Conservation (phyloP, 2,329 filamentous ascomycete species). For the Capronia americana region DNA sequence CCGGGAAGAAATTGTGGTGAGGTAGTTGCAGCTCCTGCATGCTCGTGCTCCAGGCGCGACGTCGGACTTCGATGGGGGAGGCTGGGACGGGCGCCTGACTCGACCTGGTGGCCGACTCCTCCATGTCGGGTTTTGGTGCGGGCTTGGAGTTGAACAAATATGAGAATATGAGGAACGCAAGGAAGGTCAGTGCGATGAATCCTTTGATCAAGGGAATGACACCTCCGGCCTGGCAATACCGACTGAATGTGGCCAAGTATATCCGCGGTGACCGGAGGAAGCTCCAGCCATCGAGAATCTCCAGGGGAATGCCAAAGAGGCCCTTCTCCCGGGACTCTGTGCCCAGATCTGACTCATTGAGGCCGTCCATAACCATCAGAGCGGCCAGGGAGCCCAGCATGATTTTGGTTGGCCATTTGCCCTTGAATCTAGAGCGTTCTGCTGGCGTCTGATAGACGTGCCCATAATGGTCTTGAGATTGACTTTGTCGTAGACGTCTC, state of each 20-base stretch:
- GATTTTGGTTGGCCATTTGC: slow-evolving; percentile 70
- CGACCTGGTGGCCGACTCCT: slow-evolving; percentile 43
- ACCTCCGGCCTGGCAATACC: slow-evolving; percentile 39
- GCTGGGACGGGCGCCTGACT: slow-evolving; percentile 67
- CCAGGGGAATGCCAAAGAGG: slow-evolving; percentile 68
- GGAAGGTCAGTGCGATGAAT: slow-evolving; percentile 41
- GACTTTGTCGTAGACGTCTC: slow-evolving; percentile 50
- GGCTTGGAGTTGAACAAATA: slow-evolving; percentile 64
- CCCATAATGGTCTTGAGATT: slow-evolving; percentile 39
- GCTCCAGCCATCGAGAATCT: slow-evolving; percentile 60
- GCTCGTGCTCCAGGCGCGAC: slow-evolving; percentile 90
- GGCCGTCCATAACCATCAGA: slow-evolving; percentile 87
- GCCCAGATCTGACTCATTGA: slow-evolving; percentile 70
- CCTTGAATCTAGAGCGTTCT: slow-evolving; percentile 53
- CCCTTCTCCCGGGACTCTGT: slow-evolving; percentile 70
- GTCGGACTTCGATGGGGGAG: slow-evolving; percentile 82
- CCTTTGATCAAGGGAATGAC: slow-evolving; percentile 41
- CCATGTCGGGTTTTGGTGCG: slow-evolving; percentile 55
- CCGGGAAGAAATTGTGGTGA: slow-evolving; percentile 82
- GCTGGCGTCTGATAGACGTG: slow-evolving; percentile 46
- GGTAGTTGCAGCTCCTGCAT: slow-evolving; percentile 93
- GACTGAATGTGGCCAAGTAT: slow-evolving; percentile 38
- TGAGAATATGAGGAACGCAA: slow-evolving; percentile 63
- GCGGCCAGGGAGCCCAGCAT: slow-evolving; percentile 93
- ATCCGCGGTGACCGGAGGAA: slow-evolving; percentile 39